These are phyloP conservation scores for Sclerotinia glacialis DNA, from an alignment of 2,329 filamentous ascomycete species.

Conservation along the genomic window DNA sequence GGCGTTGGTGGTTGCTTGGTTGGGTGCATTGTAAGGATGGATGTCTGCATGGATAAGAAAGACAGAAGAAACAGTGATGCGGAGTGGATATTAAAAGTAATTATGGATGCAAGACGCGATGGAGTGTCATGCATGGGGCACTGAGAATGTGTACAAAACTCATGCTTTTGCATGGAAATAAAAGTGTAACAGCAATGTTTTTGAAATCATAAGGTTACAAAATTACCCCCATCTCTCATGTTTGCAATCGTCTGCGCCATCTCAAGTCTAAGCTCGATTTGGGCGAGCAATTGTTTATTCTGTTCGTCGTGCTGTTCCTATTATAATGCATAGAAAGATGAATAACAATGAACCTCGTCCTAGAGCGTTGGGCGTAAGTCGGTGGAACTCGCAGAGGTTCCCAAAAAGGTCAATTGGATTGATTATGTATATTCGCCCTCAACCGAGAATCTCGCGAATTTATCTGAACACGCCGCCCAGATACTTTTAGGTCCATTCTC, in stretches of 20 bases:
- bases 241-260: background rate
- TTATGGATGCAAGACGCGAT: background rate
- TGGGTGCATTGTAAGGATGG: background rate
- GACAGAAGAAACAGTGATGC: background rate
- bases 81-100: background rate
- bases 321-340: too few relatives aligned
- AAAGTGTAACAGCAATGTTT: background rate
- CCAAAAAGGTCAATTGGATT: too few relatives aligned
- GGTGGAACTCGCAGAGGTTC: too few relatives aligned
- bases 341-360: too few relatives aligned
- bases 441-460: background rate
- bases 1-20: background rate
- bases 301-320: background rate
- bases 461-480: conserved; percentile 15
- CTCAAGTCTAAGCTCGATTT: background rate
- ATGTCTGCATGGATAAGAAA: background rate
- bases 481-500: conserved; percentile 30
- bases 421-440: background rate
- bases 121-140: background rate
- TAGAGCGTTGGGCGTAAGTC: too few relatives aligned
- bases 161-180: background rate
- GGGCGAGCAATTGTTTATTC: too few relatives aligned
- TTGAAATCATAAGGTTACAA: background rate
- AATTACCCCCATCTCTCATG: background rate
- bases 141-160: background rate